Base-by-base conservation (phyloP, 2,329 filamentous ascomycete species). In the Epichloe sibirici region DNA sequence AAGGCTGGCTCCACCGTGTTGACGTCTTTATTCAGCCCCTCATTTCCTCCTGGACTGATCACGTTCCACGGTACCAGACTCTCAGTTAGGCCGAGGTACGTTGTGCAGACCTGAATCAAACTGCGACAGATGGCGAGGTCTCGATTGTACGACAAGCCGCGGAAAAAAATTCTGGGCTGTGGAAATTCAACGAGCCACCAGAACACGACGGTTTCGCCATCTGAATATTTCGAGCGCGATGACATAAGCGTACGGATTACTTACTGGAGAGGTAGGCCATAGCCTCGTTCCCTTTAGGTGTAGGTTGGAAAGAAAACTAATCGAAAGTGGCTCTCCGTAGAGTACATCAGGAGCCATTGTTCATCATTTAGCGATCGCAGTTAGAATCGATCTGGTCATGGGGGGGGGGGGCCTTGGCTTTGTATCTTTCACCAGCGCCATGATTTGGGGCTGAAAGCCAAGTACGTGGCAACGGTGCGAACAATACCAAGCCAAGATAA, bases 21-120 rank as follows among this genome's bases (percentile, higher is more conserved):
- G 38, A 5, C n/a, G 58, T 34, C 69, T 82, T 3, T 78, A 81
- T 60, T 69, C 81, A 3, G 78, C 77, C 5, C 78, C 78, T 8
- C 77, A 78, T 2, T 93, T 87, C 65, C 76, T 93, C 21, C 77
- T 93, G 3, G 81, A 86, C 52, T 17, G 77, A 83, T 63, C 88
- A 93, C 66, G 79, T 78, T 12, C 87, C 88, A 1, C 79, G 83
- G 48, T 90, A 90, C 63, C 77, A 84, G 59, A 74, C 79, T 4
- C 74, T 93, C 12, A 81, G 82, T 2, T 79, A 80, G 4, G 76
- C 86, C 2, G 82, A 78, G 53, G 74, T 85, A 4, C 73, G 86
- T 35, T 93, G 91, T 66, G 74, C 76, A 17, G 87, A 93, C 42
- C 88, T 93, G 62, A 91, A 93, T 64, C 79, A 86, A 38, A n/a